Evolutionary conservation across 768 basidiomycete genomes (phyloP), one percentile per base, ranked within the genome.

Genomic region (Russula vinacea): DNA sequence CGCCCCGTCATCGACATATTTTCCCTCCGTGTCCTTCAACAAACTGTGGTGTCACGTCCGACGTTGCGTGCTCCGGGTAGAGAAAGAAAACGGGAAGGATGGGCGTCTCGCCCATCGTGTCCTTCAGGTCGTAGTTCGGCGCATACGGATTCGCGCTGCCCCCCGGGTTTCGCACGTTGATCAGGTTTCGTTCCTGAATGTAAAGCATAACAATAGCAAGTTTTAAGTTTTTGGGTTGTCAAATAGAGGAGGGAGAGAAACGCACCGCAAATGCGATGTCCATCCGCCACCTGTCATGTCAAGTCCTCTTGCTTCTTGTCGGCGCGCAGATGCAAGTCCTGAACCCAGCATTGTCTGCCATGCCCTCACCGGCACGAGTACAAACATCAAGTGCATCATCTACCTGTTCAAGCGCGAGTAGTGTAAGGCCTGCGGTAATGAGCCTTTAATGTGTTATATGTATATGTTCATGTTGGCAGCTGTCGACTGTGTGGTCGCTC

Each of bases 31-130:
- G 71, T 98, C 95, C 84, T 74, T 98, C 95, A 67, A 85, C 80
- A 75, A 96, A 98, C 56, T 87, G 81, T 16, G 89, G 80, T 67
- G 98, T 89, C 62, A 95, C 81, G 75, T 99, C 97, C 33, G 95
- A 92, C 6, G 85, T 92, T 11, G 87, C 84, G 67, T 94, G 81
- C 73, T 93, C 88, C 7, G 97, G 97, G 75, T 98, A 97, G 65
- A 98, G 81, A 76, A 98, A 89, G 79, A 97, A 92, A 47, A 89
- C 87, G 2, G 97, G 96, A 72, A 97, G 73, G 66, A 96, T 75
- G 13, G 96, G 80, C 0, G 85, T 86, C 65, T 74, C 72, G 68
- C 80, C 68, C 62, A 84, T 76, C 62, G 83, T 72, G 74, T 87
- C 89, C 65, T 88, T 84, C 3, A 81, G 72, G 71, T 89, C 87